Conservation (phyloP, 2,329 filamentous ascomycete genomes). For the Drechmeria coniospora region DNA sequence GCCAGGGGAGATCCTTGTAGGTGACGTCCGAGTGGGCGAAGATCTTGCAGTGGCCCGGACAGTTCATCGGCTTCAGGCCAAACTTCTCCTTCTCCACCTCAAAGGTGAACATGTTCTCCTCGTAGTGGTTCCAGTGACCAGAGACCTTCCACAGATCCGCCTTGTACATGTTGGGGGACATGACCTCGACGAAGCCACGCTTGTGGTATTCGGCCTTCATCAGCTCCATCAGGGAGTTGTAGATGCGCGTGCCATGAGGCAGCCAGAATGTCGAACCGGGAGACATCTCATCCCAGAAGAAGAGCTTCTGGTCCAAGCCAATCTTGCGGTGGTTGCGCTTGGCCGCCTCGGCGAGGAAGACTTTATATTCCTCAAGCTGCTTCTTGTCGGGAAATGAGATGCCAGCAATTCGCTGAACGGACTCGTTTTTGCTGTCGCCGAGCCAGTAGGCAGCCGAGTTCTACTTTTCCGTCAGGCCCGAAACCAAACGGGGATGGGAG, state of each 20-base stretch:
- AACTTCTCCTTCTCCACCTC: conserved; percentile 56
- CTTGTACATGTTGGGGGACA: conserved; percentile 91
- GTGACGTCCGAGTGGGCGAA: conserved; percentile 72
- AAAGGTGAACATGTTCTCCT: conserved; percentile 79
- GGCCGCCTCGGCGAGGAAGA: conserved; percentile 93
- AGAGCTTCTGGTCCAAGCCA: conserved; percentile 88
- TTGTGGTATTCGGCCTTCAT: conserved; percentile 81
- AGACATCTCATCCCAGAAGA: conserved; percentile 92
- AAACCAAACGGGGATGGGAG: not conserved
- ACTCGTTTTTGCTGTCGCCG: conserved; percentile 85
- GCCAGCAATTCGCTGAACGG: conserved; percentile 89
- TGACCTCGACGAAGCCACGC: conserved; percentile 87
- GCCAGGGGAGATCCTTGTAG: conserved; percentile 73
- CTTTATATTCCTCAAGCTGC: conserved; percentile 79
- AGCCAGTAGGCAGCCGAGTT: conserved; percentile 70
- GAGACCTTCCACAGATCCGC: conserved; percentile 85
- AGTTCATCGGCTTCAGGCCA: conserved; percentile 95
- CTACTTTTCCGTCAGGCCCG: conserved; percentile 31
- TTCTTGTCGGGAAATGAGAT: conserved; percentile 95
- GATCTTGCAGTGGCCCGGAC: conserved; percentile 82
- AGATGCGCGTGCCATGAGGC: conserved; percentile 83
- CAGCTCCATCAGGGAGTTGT: conserved; percentile 73
- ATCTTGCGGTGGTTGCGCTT: conserved; percentile 93
- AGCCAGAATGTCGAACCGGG: conserved; percentile 87
- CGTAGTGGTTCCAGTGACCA: conserved; percentile 74